Evolutionary conservation across 148 eudicot species (phyloP).

Genomic region (Vaccinium darrowii): DNA sequence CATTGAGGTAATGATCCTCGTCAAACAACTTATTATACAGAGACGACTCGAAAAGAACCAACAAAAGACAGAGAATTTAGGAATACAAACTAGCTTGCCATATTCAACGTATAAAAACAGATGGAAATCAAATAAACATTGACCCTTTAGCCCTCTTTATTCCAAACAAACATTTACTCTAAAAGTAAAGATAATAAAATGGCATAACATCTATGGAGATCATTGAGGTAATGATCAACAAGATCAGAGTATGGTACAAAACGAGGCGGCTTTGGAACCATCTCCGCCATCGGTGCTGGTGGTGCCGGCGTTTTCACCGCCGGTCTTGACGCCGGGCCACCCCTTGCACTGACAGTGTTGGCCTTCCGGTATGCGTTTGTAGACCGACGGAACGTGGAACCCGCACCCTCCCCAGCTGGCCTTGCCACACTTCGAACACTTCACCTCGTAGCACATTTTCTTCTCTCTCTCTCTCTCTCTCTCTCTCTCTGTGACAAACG

Average conservation of each 20-base stretch:
- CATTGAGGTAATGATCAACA: slow-evolving; percentile 1
- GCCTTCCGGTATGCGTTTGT: slow-evolving; percentile 41
- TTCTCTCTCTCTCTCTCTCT: neutral
- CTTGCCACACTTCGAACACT: slow-evolving; percentile 45
- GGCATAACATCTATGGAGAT: neutral
- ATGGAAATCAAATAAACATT: neutral
- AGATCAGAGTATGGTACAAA: slow-evolving; percentile 15
- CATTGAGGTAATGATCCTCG: too few relatives aligned
- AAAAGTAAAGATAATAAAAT: neutral
- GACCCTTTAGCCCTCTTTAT: neutral
- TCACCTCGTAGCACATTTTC: slow-evolving; percentile 47
- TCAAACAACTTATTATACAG: too few relatives aligned
- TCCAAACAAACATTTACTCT: neutral
- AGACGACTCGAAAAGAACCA: too few relatives aligned
- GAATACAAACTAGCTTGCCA: neutral
- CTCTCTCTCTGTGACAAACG: neutral
- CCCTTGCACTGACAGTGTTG: slow-evolving; percentile 50
- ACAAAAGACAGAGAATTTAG: too few relatives aligned
- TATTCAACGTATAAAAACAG: neutral
- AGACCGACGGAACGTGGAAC: slow-evolving; percentile 42
- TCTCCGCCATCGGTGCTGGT: neutral
- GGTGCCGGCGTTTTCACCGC: neutral
- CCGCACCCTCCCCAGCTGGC: slow-evolving; percentile 52
- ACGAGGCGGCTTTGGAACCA: neutral
- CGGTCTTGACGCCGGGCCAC: slow-evolving; percentile 45